These are phyloP conservation scores for Pilaira anomala DNA, from an alignment of 192 early-diverging fungal species.

Conservation along the genomic window DNA sequence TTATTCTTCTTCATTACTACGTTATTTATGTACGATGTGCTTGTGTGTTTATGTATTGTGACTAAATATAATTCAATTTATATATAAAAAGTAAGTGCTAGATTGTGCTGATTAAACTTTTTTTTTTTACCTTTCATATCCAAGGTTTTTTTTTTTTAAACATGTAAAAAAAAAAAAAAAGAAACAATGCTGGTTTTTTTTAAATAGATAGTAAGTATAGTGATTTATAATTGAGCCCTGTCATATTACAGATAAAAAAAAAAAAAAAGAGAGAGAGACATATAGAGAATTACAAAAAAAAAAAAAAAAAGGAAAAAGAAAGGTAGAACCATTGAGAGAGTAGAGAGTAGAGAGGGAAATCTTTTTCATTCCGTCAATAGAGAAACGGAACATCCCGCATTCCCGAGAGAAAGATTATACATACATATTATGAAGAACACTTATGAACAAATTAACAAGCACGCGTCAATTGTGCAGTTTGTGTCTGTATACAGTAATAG, in stretches of 20 bases:
- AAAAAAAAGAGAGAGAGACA: no score
- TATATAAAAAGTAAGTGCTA: no score
- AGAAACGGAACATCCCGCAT: conserved; percentile 25
- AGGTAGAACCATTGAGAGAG: no score
- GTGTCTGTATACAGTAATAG: conserved; percentile 1
- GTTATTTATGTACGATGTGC: conserved; percentile 22
- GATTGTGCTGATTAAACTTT: no score
- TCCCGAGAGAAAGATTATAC: conserved; percentile 5
- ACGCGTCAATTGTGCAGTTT: conserved; percentile 18
- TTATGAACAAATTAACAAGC: conserved; percentile 2
- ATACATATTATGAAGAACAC: no score
- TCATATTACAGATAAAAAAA: no score
- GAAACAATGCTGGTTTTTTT: no score
- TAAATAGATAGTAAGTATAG: neutral
- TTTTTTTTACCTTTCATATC: neutral
- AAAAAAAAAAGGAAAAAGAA: no score
- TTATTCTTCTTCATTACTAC: conserved; percentile 26
- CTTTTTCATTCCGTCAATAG: neutral
- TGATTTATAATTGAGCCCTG: neutral
- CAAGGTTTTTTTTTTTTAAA: neutral
- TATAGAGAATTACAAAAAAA: neutral
- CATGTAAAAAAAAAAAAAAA: neutral
- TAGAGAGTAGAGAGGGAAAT: no score
- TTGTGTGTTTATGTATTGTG: conserved; percentile 14
- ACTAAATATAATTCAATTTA: neutral